Evolutionary conservation across 352 stramenopile genomes (phyloP), one percentile per base, ranked within the genome.

Genomic region (Pythium angustatum): DNA sequence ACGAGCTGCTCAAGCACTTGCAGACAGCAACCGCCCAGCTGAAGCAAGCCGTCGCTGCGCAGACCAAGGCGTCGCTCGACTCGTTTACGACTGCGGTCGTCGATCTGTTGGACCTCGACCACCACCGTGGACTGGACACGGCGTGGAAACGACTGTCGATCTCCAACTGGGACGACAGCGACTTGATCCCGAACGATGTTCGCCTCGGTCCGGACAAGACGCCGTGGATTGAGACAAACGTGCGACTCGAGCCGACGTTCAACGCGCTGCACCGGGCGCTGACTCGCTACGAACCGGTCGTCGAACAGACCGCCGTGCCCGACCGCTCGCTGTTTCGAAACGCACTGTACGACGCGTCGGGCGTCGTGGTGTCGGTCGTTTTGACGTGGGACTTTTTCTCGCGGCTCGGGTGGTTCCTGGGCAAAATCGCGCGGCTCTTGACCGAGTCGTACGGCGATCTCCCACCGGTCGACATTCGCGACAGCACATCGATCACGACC

Each of bases 401-500:
- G 17, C 64, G 64, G 7, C 31, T 62, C 30, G 41, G 34, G 11
- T 68, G 58, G 54, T 57, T 73, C 27, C 24, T 68, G 4, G 30
- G 45, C 3, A 64, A 58, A 30, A 55, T 69, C 28, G 57, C 78
- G 28, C 61, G 66, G 11, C 60, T 91, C 24, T 73, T 87, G 31
- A 87, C 78, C 0, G 78, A 91, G 47, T 91, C 81, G 44, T 91
- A 87, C 50, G 77, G 75, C 17, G 72, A 78, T 33, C 60, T 91
- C 38, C 65, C 72, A 4, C 66, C 72, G 27, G 62, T 91, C 24
- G 81, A 91, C 41, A 81, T 88, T n/a, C 75, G 79, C 30, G 81
- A 77, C 24, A 69, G 81, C 33, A 67, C 72, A 10, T 69, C 76
- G 15, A 76, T 82, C 33, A 76, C 63, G 2, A 70, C 63, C 22